These are phyloP conservation scores for Xylaria sp. DNA, from an alignment of 2,329 filamentous ascomycete genomes.

Conservation along the genomic window DNA sequence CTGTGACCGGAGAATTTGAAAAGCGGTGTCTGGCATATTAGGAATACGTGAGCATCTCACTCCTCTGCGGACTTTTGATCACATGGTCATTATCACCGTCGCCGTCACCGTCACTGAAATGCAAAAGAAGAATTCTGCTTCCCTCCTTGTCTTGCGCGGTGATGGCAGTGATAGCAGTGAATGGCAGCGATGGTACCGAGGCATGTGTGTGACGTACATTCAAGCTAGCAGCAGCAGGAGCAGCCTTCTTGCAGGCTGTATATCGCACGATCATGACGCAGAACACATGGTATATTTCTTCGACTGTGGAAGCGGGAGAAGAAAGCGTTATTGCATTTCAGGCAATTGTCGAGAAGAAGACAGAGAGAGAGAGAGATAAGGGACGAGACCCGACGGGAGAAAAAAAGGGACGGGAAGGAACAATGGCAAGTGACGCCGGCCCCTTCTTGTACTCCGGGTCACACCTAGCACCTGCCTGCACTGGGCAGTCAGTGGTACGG, in stretches of 20 bases:
- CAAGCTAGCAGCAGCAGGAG: constrained; percentile 32
- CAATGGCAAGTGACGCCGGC: background rate
- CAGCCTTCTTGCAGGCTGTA: constrained; percentile 38
- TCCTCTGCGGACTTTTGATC: background rate
- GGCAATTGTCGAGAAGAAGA: background rate
- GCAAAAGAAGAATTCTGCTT: constrained; percentile 5
- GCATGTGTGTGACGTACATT: constrained; percentile 30
- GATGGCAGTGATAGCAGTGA: background rate
- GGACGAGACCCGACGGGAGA: background rate
- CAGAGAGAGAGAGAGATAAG: background rate
- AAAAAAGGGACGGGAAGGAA: background rate
- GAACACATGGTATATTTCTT: constrained; percentile 19
- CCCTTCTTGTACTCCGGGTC: background rate
- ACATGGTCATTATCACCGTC: background rate
- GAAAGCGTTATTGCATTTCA: background rate
- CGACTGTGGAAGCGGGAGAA: constrained; percentile 1
- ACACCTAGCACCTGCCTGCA: background rate
- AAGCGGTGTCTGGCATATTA: constrained; percentile 23
- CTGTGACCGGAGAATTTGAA: constrained; percentile 23
- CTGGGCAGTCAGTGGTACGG: too few species aligned
- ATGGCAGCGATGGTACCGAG: background rate
- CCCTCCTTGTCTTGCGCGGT: constrained; percentile 4
- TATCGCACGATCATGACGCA: constrained; percentile 38
- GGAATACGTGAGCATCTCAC: constrained; percentile 11
- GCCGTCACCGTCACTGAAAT: background rate